Percentiles rank a stretch among this genome's conserved stretches.
Evolutionary conservation across 805 yeast species (phyloP).

Genomic region (Saccharomycopsis vini): DNA sequence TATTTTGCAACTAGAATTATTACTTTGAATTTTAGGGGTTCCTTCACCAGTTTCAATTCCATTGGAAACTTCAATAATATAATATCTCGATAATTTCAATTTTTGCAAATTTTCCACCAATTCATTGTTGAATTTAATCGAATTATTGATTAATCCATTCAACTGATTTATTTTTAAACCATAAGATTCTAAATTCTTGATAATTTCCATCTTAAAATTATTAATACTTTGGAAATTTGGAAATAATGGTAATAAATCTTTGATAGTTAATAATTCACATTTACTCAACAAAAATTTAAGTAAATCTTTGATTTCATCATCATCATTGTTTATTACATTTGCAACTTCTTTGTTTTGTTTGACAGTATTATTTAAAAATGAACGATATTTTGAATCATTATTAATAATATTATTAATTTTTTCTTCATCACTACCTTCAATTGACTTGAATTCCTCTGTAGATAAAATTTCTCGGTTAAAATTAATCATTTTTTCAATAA

Average conservation of each 20-base stretch:
- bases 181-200: slow-evolving; percentile 66
- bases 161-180: slow-evolving; percentile 57
- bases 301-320: slow-evolving; percentile 25
- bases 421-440: slow-evolving; percentile 12
- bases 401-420: slow-evolving; percentile 4
- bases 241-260: slow-evolving; percentile 74
- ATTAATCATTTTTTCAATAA: slow-evolving; percentile 9
- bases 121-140: slow-evolving; percentile 50
- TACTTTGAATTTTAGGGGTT: slow-evolving; percentile 9
- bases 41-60: background rate
- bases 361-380: background rate
- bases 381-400: slow-evolving; percentile 10
- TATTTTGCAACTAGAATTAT: slow-evolving; percentile 39
- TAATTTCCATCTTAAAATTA: slow-evolving; percentile 75
- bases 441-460: slow-evolving; percentile 15
- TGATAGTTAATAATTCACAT: slow-evolving; percentile 51
- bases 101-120: slow-evolving; percentile 51
- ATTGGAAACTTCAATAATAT: slow-evolving; percentile 9
- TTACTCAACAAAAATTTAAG: slow-evolving; percentile 33
- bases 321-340: slow-evolving; percentile 25
- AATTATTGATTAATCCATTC: slow-evolving; percentile 66
- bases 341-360: slow-evolving; percentile 21
- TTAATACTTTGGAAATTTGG: slow-evolving; percentile 80
- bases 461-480: slow-evolving; percentile 23
- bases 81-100: slow-evolving; percentile 25